Evolutionary conservation across 352 stramenopile genomes (phyloP).

Genomic region (Pythium biforme): DNA sequence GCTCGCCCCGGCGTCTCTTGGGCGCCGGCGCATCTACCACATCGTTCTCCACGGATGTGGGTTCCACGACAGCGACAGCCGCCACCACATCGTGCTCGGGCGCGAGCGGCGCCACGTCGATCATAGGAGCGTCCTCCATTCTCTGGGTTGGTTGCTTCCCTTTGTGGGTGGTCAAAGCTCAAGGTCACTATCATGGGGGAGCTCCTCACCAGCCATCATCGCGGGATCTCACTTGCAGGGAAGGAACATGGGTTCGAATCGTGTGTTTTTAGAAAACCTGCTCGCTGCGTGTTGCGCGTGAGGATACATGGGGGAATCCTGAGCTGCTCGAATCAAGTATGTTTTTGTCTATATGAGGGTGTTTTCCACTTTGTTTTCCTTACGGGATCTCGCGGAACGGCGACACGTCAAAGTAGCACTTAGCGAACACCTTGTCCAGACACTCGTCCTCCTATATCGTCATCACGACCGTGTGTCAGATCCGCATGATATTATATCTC

Average conservation of each 20-base stretch:
- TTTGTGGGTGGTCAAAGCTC: background rate
- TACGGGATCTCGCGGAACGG: conserved; percentile 85
- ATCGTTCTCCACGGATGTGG: background rate
- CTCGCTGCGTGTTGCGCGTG: background rate
- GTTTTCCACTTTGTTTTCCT: background rate
- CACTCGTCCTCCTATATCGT: conserved; percentile 88
- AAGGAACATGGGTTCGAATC: conserved; percentile 2
- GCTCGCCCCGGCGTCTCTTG: conserved; percentile 70
- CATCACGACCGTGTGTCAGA: too few relatives aligned
- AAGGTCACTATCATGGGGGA: conserved; percentile 19
- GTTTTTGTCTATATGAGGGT: background rate
- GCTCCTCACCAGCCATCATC: conserved; percentile 20
- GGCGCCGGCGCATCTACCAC: conserved; percentile 9
- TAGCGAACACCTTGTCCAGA: conserved; percentile 82
- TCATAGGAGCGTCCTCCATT: conserved; percentile 17
- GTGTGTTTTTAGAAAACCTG: background rate
- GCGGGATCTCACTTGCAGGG: background rate
- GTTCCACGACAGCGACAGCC: background rate
- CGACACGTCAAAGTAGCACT: conserved; percentile 82
- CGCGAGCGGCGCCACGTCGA: background rate
- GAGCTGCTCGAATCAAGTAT: too few relatives aligned
- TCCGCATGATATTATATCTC: too few relatives aligned
- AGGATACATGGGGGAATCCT: background rate
- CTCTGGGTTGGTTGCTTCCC: conserved; percentile 6
- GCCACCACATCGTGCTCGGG: background rate